These are phyloP conservation scores for Abrus precatorius DNA, from an alignment of 306 rosid genomes.

Conservation along the genomic window DNA sequence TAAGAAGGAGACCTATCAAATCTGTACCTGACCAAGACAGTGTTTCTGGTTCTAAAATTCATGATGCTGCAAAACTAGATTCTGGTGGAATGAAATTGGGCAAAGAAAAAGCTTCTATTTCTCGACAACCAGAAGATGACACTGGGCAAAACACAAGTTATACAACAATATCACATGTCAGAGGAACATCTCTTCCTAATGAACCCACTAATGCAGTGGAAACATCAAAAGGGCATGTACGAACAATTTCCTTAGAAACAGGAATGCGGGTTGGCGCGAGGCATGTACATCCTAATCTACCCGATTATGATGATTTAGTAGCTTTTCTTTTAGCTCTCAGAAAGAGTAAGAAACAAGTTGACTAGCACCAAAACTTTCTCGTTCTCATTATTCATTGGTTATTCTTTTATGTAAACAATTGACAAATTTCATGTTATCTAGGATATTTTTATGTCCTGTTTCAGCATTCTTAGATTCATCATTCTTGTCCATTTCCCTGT, in stretches of 20 bases:
- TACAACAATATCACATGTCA: constrained; percentile 34
- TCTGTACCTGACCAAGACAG: not conserved
- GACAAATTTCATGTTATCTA: not conserved
- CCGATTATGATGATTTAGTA: constrained; percentile 77
- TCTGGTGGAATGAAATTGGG: constrained; percentile 26
- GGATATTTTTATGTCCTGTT: constrained; percentile 1
- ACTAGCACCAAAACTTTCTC: not conserved
- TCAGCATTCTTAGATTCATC: not conserved
- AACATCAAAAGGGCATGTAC: constrained; percentile 36
- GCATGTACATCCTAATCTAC: constrained; percentile 73
- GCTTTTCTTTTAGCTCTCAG: constrained; percentile 67
- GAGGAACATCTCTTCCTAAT: constrained; percentile 58
- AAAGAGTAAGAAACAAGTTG: constrained; percentile 42
- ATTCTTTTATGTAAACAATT: not conserved
- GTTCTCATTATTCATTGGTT: not conserved
- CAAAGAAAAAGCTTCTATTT: constrained; percentile 40
- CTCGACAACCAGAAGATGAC: constrained; percentile 29
- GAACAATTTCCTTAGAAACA: constrained; percentile 50
- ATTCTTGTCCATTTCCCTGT: not conserved
- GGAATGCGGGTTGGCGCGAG: constrained; percentile 34
- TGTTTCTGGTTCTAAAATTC: not conserved
- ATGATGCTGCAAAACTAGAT: not conserved
- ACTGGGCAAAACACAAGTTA: constrained; percentile 15
- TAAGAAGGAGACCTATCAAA: constrained; percentile 53
- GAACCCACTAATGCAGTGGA: constrained; percentile 31